Percentiles rank a stretch among this genome's conserved stretches.
Conservation (phyloP, 352 stramenopile species). For the Globisporangium viniferum region DNA sequence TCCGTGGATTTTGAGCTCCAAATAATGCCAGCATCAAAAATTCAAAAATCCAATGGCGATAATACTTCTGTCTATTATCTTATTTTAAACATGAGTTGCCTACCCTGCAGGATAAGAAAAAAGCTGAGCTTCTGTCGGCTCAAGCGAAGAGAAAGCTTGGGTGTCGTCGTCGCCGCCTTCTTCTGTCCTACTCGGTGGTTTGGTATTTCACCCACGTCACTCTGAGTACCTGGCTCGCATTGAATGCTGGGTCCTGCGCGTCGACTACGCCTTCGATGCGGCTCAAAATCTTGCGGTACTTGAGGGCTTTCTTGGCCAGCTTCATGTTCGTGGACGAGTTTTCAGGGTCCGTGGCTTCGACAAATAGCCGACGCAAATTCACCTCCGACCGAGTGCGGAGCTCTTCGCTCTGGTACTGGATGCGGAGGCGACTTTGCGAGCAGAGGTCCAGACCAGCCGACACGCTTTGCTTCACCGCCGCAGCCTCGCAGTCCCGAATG, state of each 20-base stretch:
- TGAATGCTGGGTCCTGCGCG: conserved; percentile 9
- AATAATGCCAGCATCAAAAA: no score
- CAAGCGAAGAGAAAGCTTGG: no score
- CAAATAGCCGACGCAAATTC: not conserved
- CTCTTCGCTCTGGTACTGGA: not conserved
- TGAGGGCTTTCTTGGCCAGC: conserved; percentile 13
- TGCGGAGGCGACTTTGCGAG: not conserved
- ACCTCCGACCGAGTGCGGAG: not conserved
- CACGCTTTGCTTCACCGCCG: not conserved
- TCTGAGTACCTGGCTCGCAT: conserved; percentile 2
- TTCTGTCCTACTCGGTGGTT: not conserved
- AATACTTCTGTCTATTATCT: no score
- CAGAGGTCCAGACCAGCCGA: not conserved
- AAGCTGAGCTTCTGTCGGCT: no score
- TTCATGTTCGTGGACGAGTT: conserved; percentile 3
- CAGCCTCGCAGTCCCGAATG: not conserved
- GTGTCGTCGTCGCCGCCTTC: no score
- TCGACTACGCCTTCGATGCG: conserved; percentile 11
- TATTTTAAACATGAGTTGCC: no score
- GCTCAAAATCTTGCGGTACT: conserved; percentile 17
- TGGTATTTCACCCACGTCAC: not conserved
- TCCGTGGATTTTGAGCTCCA: no score
- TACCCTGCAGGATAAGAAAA: no score
- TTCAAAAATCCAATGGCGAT: no score
- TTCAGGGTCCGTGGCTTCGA: not conserved